Percentiles rank a stretch among this genome's conserved stretches.
phyloP scores from a whole-genome alignment of 108 stramenopile genomes.

The Pseudonitzschia multiseries region DNA sequence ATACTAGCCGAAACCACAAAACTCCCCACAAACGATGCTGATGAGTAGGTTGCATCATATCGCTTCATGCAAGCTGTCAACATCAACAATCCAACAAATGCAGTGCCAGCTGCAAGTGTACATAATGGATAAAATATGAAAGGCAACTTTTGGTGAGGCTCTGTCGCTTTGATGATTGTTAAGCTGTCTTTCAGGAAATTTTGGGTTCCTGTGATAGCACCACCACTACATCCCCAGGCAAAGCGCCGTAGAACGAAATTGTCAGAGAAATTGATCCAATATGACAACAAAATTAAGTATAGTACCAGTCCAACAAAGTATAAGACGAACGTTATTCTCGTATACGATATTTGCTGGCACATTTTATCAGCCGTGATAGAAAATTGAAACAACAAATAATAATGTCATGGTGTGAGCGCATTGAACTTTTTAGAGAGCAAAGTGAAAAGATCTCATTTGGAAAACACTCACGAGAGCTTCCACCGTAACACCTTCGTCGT shows the following conservation, averaged over 20 bases:
- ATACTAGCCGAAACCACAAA: slow-evolving; percentile 72
- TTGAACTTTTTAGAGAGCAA: background rate
- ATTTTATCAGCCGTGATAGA: background rate
- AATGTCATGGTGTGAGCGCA: background rate
- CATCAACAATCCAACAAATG: slow-evolving; percentile 64
- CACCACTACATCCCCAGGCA: slow-evolving; percentile 60
- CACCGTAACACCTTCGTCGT: slow-evolving; percentile 49
- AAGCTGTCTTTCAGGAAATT: slow-evolving; percentile 81
- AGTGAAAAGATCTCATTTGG: background rate
- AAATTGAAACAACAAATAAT: slow-evolving; percentile 9
- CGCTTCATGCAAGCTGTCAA: slow-evolving; percentile 80
- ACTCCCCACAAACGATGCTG: slow-evolving; percentile 79
- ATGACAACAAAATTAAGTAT: slow-evolving; percentile 44
- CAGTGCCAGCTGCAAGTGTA: slow-evolving; percentile 46
- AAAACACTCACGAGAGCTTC: slow-evolving; percentile 60
- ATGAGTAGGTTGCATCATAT: slow-evolving; percentile 80
- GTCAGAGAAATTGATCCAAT: slow-evolving; percentile 38
- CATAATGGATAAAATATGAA: slow-evolving; percentile 21
- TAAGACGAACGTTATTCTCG: slow-evolving; percentile 44
- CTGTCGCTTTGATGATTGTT: slow-evolving; percentile 50
- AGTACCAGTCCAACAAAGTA: slow-evolving; percentile 53
- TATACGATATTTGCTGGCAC: slow-evolving; percentile 45
- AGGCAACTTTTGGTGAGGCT: background rate
- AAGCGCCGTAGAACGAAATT: slow-evolving; percentile 37
- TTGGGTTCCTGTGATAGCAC: slow-evolving; percentile 69